Base-by-base conservation (phyloP, 2,329 filamentous ascomycete genomes). In the Metarhizium humberi region DNA sequence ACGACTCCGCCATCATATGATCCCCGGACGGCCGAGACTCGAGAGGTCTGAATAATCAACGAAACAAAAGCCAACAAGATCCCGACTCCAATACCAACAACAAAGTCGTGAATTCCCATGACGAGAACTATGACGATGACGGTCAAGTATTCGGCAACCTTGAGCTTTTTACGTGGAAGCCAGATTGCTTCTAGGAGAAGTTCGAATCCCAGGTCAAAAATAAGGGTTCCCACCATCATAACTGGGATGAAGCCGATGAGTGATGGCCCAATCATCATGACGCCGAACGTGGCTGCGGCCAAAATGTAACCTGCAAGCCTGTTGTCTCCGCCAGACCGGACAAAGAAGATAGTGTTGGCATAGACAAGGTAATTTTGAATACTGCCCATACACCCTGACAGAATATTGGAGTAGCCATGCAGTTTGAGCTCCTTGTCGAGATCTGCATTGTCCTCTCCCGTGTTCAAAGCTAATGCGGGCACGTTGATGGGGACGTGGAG, bases 401-500 rank as follows among this genome's bases (percentile, higher is more conserved):
- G 63, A 18, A 92, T 87, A 71, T 99, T 99, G 1, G 92, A 96
- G 61, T 94, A 82, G 2, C 94, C 94, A 65, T 99, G 94, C 47
- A 95, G 85, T 65, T 92, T 90, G 25, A 99, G 78, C 69, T 99
- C 94, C 59, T 88, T 84, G 66, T 99, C 90, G 51, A 99, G 82
- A 66, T 95, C 86, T 34, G 95, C 81, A 66, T 97, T 88, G 67
- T 99, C 94, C 69, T 97, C 92, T 47, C 91, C 90, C 4, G 88
- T 90, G 36, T 90, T 91, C 51, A 96, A 86, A 0, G 90, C 94
- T 56, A 99, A 75, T 2, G 94, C 94, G 2, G 94, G 94, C 4
- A 99, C 92, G 64, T 99, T 99, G 72, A 99, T 99, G 0, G 94
- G 94, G 3, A 99, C 94, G 67, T 99, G 94, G 3, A 99, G 80